Conservation (phyloP, 2,329 filamentous ascomycete species). For the Elsinoe necatrix region DNA sequence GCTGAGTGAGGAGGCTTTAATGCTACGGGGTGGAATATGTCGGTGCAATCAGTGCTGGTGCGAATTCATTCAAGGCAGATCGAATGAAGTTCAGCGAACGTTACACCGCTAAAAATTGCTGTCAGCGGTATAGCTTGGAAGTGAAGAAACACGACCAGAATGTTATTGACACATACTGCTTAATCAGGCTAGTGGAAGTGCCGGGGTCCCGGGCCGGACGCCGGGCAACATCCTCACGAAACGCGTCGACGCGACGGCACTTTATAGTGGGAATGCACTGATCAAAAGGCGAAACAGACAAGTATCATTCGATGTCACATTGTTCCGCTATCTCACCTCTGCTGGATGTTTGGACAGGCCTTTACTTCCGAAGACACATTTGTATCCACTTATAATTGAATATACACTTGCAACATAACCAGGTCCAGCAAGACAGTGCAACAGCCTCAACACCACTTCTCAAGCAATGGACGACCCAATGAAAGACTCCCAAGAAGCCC, state of each 20-base stretch:
- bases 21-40: not conserved
- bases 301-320: too few species aligned
- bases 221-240: not conserved
- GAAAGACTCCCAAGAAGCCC: slow-evolving; percentile 25
- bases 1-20: not conserved
- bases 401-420: not conserved
- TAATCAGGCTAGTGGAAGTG: not conserved
- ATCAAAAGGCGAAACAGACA: not conserved
- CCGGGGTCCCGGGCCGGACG: too few species aligned
- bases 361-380: too few species aligned
- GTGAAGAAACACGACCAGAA: not conserved
- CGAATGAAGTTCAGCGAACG: not conserved
- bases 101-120: slow-evolving; percentile 5
- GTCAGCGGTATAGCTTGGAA: not conserved
- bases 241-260: not conserved
- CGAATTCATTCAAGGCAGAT: not conserved
- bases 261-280: not conserved
- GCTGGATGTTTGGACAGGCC: too few species aligned
- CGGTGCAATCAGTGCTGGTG: not conserved
- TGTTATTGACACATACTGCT: not conserved
- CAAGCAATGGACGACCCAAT: slow-evolving; percentile 25
- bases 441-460: not conserved
- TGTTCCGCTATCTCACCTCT: too few species aligned
- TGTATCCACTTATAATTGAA: too few species aligned
- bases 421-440: not conserved